Evolutionary conservation across 2,329 filamentous ascomycete species (phyloP).

Genomic region (Pyrenochaeta sp.): DNA sequence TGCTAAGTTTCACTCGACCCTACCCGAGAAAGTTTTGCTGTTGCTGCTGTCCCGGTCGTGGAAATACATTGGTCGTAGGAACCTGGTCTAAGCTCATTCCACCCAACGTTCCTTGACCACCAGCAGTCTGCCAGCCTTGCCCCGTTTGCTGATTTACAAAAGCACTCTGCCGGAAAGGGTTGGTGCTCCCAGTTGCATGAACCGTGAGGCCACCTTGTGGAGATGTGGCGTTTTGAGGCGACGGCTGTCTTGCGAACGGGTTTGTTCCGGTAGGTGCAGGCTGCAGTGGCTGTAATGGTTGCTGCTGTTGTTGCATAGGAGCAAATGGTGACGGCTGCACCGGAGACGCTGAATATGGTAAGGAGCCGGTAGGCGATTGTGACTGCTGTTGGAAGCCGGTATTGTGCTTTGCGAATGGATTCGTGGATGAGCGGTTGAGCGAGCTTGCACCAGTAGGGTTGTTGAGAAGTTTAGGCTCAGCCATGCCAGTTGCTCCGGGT

Average conservation of each 20-base stretch:
- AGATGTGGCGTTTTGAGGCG: conserved; percentile 48
- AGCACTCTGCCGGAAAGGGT: conserved; percentile 90
- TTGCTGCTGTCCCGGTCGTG: conserved; percentile 69
- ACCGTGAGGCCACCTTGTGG: conserved; percentile 60
- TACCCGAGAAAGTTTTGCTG: conserved; percentile 42
- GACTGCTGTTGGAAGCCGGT: conserved; percentile 40
- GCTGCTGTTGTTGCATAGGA: conserved; percentile 49
- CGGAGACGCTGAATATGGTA: conserved; percentile 36
- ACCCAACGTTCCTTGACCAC: conserved; percentile 79
- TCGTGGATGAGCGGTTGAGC: conserved; percentile 73
- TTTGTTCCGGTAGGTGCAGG: conserved; percentile 74
- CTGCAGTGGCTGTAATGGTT: conserved; percentile 56
- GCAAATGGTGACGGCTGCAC: conserved; percentile 46
- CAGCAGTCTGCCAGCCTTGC: conserved; percentile 82
- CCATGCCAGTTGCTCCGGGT: conserved; percentile 37
- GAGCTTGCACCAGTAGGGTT: conserved; percentile 49
- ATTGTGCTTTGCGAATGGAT: conserved; percentile 79
- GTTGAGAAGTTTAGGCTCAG: conserved; percentile 40
- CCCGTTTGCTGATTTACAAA: conserved; percentile 92
- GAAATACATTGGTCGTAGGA: conserved; percentile 84
- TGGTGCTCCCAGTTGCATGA: conserved; percentile 87
- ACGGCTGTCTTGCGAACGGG: conserved; percentile 69
- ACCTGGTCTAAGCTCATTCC: conserved; percentile 76
- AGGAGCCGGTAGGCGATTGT: conserved; percentile 35
- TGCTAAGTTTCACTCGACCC: conserved; percentile 1